Evolutionary conservation across 768 basidiomycete species (phyloP), one percentile per base, ranked within the genome.

Genomic region (Lyophyllum shimeji): DNA sequence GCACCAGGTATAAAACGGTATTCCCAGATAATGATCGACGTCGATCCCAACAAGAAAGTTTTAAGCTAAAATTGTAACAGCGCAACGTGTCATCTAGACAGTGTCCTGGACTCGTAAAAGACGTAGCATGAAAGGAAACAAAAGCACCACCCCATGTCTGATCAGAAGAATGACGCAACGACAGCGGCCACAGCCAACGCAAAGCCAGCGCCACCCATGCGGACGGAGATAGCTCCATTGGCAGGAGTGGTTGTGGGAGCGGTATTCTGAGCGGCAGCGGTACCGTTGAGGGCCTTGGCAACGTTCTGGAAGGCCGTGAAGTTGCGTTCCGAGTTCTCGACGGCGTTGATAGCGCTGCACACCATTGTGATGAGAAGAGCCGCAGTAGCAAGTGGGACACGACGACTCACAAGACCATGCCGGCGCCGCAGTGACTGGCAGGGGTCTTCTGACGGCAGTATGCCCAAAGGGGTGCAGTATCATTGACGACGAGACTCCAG

Each of bases 391-490:
- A 12, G 37, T 53, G 37, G 17, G 46, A 43, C n/a, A n/a, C 29
- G 29, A 29, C 29, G 2, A 71, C 76, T 70, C 56, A 78, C 76
- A 81, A 82, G 53, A 81, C 80, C 80, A 81, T 84, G 59, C 76
- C 81, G 51, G 77, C 72, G 69, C 76, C 80, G 64, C 78, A 80
- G 65, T 82, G 81, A 56, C 69, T 74, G 25, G 58, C 34, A 24
- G 74, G 73, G 37, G 44, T 64, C 31, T 62, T 57, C 69, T 77
- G 79, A 65, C 73, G 74, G 68, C 78, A 78, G 72, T 77, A 60
- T 25, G 79, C 79, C 83, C 84, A 85, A 58, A 83, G 68, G 43
- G 84, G 84, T 21, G 73, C 63, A 27, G 84, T 85, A 67, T 81
- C 80, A 57, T 77, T 82, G 58, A 88, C 79, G 37, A 79, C 83